phyloP scores from a whole-genome alignment of 2,329 filamentous ascomycete species.

The Hypoxylon sp. region DNA sequence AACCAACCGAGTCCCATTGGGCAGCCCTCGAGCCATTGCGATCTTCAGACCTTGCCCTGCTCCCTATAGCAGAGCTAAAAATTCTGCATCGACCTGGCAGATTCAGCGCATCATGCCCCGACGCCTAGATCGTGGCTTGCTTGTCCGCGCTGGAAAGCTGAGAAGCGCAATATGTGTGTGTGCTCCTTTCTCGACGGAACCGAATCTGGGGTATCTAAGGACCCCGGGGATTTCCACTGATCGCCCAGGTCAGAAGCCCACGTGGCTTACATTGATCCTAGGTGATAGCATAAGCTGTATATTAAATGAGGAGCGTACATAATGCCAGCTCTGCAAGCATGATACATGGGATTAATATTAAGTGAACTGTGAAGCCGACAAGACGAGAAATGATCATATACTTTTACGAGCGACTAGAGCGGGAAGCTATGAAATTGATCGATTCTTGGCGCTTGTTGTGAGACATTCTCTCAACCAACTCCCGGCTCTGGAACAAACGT shows the following conservation, averaged over 20 bases:
- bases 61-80: conserved; percentile 16
- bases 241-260: conserved; percentile 35
- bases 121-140: conserved; percentile 32
- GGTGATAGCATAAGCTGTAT: conserved; percentile 28
- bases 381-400: conserved; percentile 17
- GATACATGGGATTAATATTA: conserved; percentile 1
- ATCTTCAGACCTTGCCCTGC: conserved; percentile 19
- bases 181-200: conserved; percentile 22
- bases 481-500: conserved; percentile 30
- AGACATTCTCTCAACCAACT: conserved; percentile 28
- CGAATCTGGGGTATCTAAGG: conserved; percentile 38
- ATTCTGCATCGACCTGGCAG: conserved; percentile 23
- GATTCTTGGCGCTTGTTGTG: conserved; percentile 37
- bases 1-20: conserved; percentile 20
- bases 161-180: conserved; percentile 5
- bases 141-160: conserved; percentile 14
- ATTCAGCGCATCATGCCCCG: conserved; percentile 23
- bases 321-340: conserved; percentile 17
- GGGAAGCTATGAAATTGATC: conserved; percentile 36
- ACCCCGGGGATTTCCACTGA: conserved; percentile 27
- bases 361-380: conserved; percentile 16
- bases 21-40: conserved; percentile 24
- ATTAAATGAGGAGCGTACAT: conserved; percentile 9
- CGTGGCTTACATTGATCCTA: conserved; percentile 44
- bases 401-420: conserved; percentile 9